Evolutionary conservation across 495 filamentous ascomycete species (phyloP), one percentile per base, ranked within the genome.

Genomic region (Halenospora varia): DNA sequence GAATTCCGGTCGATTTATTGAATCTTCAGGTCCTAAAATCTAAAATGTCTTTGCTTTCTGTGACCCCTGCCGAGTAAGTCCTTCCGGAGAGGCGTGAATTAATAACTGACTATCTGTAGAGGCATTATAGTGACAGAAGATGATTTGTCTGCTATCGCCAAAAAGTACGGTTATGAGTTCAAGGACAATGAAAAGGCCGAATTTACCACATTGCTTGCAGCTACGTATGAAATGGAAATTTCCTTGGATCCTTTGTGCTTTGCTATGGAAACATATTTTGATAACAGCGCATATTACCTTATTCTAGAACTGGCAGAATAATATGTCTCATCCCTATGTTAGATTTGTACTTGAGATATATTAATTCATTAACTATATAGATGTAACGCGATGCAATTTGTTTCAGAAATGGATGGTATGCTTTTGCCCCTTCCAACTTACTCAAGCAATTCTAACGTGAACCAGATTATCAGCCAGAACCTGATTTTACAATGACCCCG

Each of bases 371-470:
- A n/a, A n/a, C n/a, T n/a, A n/a, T n/a, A n/a, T n/a, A n/a, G n/a
- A 15, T 61, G 55, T 40, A 65, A 59, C 51, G 48, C 57, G 22
- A 60, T 59, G 51, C 57, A 57, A 20, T 52, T 61, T 51, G 44
- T 55, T 41, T 53, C 55, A 55, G 55, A 58, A 45, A 59, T 61
- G 55, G 55, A 57, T 46, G 55, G 60, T 51, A 25, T 20, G 48
- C 22, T 3, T 26, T 18, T 42, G 22, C 23, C 11, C 20, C 24
- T 53, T n/a, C 26, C 2, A 44, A 19, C 39, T 17, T 25, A 42
- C 19, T 18, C 25, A 23, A 13, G 40, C 25, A 41, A 26, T 29
- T 35, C 39, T 55, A 47, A 40, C 42, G 20, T 41, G 42, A 6
- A 45, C 0, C 25, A 53, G 57, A 59, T 29, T 63, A 58, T 42